Conservation (phyloP, 441 rosid genomes). For the Arabidopsis lyrata region DNA sequence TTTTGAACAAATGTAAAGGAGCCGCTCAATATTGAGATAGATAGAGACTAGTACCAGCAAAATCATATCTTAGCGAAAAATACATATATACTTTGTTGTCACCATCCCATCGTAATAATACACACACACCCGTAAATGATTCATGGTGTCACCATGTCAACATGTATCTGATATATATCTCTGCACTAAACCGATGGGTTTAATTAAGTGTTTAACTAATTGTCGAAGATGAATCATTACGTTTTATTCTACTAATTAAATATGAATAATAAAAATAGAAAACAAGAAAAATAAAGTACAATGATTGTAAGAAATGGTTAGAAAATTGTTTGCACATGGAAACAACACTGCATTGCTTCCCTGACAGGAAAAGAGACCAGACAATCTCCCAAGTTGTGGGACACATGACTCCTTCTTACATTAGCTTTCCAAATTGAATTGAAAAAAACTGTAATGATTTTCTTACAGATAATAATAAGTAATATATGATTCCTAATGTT, state of each 20-base stretch:
- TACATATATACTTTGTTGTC: slow-evolving; percentile 16
- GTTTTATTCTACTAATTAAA: slow-evolving; percentile 9
- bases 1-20: slow-evolving; percentile 6
- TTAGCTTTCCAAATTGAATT: slow-evolving; percentile 19
- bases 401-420: slow-evolving; percentile 34
- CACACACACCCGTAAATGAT: not conserved
- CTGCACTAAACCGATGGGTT: not conserved
- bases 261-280: not conserved
- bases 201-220: not conserved
- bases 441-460: slow-evolving; percentile 1
- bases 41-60: slow-evolving; percentile 38
- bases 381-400: slow-evolving; percentile 47
- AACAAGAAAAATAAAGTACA: slow-evolving; percentile 29
- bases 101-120: slow-evolving; percentile 4
- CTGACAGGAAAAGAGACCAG: slow-evolving; percentile 39
- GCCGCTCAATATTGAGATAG: slow-evolving; percentile 26
- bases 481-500: slow-evolving; percentile 16
- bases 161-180: not conserved
- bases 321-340: slow-evolving; percentile 39
- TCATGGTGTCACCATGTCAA: not conserved
- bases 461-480: slow-evolving; percentile 6
- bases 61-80: slow-evolving; percentile 16
- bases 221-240: slow-evolving; percentile 15
- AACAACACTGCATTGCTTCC: slow-evolving; percentile 36
- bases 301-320: slow-evolving; percentile 29